These are phyloP conservation scores for Phytophthora vignae DNA, from an alignment of 352 stramenopile genomes.

Conservation along the genomic window DNA sequence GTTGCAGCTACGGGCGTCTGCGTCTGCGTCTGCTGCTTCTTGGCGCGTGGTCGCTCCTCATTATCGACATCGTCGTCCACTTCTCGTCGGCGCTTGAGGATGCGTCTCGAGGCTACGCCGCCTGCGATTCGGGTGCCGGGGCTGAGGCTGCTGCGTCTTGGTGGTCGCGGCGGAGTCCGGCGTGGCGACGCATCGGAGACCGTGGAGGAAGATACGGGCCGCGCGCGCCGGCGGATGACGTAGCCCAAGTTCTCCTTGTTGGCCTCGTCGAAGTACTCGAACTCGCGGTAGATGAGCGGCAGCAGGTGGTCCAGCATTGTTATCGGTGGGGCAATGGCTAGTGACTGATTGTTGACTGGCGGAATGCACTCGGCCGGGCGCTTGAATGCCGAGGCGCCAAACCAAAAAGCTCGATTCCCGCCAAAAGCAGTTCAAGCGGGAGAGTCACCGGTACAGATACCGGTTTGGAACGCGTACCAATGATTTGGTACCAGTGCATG, in stretches of 20 bases:
- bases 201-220: slow-evolving; percentile 5
- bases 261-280: slow-evolving; percentile 50
- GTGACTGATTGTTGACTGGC: background rate
- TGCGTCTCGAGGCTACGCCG: slow-evolving; percentile 18
- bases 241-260: slow-evolving; percentile 83
- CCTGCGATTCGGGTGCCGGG: background rate
- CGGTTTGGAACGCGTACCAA: background rate
- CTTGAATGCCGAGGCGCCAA: slow-evolving; percentile 37
- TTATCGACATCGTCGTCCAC: slow-evolving; percentile 13
- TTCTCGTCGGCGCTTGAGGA: slow-evolving; percentile 25
- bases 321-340: background rate
- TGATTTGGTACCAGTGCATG: background rate
- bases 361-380: slow-evolving; percentile 6
- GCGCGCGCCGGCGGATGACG: slow-evolving; percentile 44
- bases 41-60: slow-evolving; percentile 5
- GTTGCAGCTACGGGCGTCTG: no score
- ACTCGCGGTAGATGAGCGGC: slow-evolving; percentile 52
- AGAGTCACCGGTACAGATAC: slow-evolving; percentile 9
- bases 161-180: slow-evolving; percentile 28
- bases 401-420: slow-evolving; percentile 33
- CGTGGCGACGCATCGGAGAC: background rate
- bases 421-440: slow-evolving; percentile 33
- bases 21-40: slow-evolving; percentile 20
- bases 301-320: slow-evolving; percentile 54
- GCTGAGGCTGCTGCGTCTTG: slow-evolving; percentile 23